Evolutionary conservation across 176 grass and related monocot species (phyloP), one percentile per base, ranked within the genome.

Genomic region (Eragrostis nindensis): DNA sequence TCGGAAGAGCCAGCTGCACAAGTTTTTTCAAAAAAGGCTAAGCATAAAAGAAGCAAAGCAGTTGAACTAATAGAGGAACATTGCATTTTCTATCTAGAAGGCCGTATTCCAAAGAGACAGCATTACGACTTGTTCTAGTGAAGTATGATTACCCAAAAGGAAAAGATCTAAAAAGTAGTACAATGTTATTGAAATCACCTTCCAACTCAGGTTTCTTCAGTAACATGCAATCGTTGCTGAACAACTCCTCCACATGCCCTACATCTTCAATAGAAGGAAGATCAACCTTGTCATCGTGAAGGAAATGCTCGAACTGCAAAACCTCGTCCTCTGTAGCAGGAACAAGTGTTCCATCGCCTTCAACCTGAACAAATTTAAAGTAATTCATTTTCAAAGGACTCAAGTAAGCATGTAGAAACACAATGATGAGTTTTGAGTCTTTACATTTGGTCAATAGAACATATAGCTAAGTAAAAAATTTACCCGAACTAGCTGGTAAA

Each of bases 401-500:
- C 59, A 84, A 68, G 19, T 64, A 71, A 70, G 43, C 13, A 73
- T 36, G 11, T 38, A 54, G 22, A 82, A 67, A 67, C 61, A 67
- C 66, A 41, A 38, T 50, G 45, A 10, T 30, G 26, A 36, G 40
- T 49, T 70, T 53, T 49, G 18, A 25, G 63, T 29, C 48, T 66
- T n/a, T n/a, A 83, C 40, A 82, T 55, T 68, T 14, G 39, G 3
- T 62, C 75, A 75, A 40, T 45, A 53, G 24, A 21, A 21, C 48
- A 52, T 85, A 52, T 8, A 70, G 22, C 62, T 73, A 79, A 19
- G 46, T 74, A 62, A 74, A 41, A 52, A 66, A 76, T 55, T 86
- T 93, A 98, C 96, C 86, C 96, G 88, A 88, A 98, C 96, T 84
- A 98, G 86, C 79, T 95, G 96, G 87, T 98, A 98, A 78, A 98